These are phyloP conservation scores for Cercophora newfieldiana DNA, from an alignment of 495 filamentous ascomycete genomes.

Conservation along the genomic window DNA sequence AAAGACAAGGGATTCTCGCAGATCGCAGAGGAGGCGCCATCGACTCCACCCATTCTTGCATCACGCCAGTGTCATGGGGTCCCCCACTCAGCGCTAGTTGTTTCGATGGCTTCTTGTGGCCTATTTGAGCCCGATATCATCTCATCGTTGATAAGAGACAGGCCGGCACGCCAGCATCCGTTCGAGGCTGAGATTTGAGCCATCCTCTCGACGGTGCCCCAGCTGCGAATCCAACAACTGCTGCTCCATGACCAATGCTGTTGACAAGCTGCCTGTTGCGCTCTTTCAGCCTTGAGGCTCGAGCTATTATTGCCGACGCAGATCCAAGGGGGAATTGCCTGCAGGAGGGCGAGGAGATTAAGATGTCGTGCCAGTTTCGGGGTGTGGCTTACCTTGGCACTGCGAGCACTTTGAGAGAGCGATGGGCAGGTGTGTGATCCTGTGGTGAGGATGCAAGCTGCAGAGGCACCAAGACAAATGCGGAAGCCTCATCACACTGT, in stretches of 20 bases:
- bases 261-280: not conserved
- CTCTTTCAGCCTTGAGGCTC: not conserved
- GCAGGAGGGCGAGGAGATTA: conserved; percentile 1
- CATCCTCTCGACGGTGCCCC: too few relatives aligned
- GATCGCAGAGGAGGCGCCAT: not conserved
- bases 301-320: conserved; percentile 3
- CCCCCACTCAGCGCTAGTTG: conserved; percentile 1
- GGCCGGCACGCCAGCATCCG: not conserved
- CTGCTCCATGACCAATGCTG: not conserved
- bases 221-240: not conserved
- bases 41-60: conserved; percentile 4
- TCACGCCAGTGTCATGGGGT: conserved; percentile 4
- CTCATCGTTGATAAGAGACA: too few relatives aligned
- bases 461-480: not conserved
- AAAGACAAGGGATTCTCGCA: conserved; percentile 7
- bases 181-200: too few relatives aligned
- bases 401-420: not conserved
- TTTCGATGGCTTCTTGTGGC: not conserved
- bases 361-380: conserved; percentile 7
- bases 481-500: conserved; percentile 3
- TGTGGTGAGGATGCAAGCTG: conserved; percentile 2
- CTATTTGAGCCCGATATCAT: not conserved
- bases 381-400: conserved; percentile 7
- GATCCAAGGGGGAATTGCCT: conserved; percentile 13
- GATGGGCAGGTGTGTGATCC: not conserved